These are phyloP conservation scores for Albizia julibrissin DNA, from an alignment of 306 rosid species.

Conservation along the genomic window DNA sequence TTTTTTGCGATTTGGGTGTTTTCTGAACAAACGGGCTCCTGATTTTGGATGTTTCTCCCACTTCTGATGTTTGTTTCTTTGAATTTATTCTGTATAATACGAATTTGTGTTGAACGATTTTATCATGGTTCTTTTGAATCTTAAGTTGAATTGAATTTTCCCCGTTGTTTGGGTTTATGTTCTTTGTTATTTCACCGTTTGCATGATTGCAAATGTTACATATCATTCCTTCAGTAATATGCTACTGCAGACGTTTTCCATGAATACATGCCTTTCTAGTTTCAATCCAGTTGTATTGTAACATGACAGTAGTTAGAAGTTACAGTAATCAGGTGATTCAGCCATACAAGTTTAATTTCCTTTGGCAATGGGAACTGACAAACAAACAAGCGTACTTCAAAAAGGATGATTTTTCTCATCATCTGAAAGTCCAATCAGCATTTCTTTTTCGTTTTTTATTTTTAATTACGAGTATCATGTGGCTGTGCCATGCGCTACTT, in stretches of 20 bases:
- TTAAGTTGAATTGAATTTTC: neutral
- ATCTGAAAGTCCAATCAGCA: neutral
- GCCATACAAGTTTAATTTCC: conserved; percentile 5
- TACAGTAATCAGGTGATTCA: neutral
- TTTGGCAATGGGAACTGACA: conserved; percentile 1
- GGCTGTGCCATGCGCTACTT: neutral
- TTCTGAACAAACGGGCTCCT: neutral
- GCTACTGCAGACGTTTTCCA: conserved; percentile 7
- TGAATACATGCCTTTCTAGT: neutral
- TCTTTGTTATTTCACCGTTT: neutral
- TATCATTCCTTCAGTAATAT: neutral
- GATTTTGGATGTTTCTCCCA: neutral
- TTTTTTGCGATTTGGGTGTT: neutral
- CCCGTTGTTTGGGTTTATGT: neutral
- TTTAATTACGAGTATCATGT: neutral
- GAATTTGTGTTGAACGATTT: neutral
- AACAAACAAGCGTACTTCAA: neutral
- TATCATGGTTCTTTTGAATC: neutral
- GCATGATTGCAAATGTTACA: neutral
- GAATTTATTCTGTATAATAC: neutral
- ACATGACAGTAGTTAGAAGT: neutral
- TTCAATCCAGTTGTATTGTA: neutral
- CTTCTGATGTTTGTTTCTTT: neutral
- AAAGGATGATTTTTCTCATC: conserved; percentile 13
- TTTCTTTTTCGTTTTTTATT: neutral